A percentile compares a stretch with the other conserved stretches of the same genome.
phyloP scores from a whole-genome alignment of 176 grass and related monocot species.

The Rhipidocladum racemiflorum region DNA sequence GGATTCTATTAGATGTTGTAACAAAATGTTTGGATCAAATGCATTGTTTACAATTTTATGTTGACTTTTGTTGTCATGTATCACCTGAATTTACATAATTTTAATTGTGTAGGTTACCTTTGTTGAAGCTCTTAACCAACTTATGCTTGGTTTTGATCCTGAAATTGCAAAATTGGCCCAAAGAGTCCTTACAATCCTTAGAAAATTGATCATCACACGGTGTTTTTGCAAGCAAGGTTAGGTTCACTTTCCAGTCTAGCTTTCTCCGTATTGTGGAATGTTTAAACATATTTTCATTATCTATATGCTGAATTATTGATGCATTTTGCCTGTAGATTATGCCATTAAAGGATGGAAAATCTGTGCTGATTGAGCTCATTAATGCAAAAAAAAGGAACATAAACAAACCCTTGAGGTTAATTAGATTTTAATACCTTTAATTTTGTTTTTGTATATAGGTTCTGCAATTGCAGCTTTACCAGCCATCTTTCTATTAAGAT shows the following conservation, averaged over 20 bases:
- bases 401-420: conserved; percentile 88
- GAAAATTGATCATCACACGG: conserved; percentile 90
- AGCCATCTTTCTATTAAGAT: too few relatives aligned
- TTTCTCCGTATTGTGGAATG: conserved; percentile 12
- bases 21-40: background rate
- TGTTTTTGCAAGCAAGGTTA: conserved; percentile 97
- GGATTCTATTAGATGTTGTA: conserved; percentile 12
- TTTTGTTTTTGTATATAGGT: too few relatives aligned
- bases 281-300: conserved; percentile 16
- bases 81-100: conserved; percentile 27
- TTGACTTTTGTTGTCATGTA: conserved; percentile 4
- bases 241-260: background rate
- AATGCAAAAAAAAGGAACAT: conserved; percentile 92
- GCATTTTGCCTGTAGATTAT: conserved; percentile 64
- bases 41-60: background rate
- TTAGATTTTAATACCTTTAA: too few relatives aligned
- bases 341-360: conserved; percentile 86
- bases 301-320: conserved; percentile 21
- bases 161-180: conserved; percentile 95
- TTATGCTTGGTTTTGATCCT: conserved; percentile 98
- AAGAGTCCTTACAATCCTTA: conserved; percentile 87
- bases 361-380: conserved; percentile 92
- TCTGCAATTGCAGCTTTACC: too few relatives aligned
- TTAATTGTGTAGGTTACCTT: conserved; percentile 67
- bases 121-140: conserved; percentile 89